phyloP scores from a whole-genome alignment of 2,329 filamentous ascomycete genomes.

The Talaromyces sp. region DNA sequence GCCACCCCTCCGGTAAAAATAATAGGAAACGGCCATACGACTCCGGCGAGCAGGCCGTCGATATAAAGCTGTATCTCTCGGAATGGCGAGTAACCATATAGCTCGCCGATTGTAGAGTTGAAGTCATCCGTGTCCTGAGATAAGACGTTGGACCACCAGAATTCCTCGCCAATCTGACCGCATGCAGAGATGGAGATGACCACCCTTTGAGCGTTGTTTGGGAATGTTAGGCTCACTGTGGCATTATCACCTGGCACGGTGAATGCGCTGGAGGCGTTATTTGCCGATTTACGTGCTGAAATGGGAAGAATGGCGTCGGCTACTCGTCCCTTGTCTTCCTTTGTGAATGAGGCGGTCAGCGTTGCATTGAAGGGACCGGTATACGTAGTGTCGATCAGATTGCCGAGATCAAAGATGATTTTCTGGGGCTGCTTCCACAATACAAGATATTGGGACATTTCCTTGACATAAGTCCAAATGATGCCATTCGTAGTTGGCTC shows the following conservation, averaged over 20 bases:
- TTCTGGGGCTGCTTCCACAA: conserved; percentile 66
- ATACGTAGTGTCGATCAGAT: conserved; percentile 64
- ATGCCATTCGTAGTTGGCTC: conserved; percentile 69
- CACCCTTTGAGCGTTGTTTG: conserved; percentile 61
- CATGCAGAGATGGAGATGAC: conserved; percentile 71
- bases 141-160: conserved; percentile 78
- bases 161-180: conserved; percentile 71
- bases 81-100: conserved; percentile 67
- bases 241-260: conserved; percentile 59
- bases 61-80: conserved; percentile 73
- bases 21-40: conserved; percentile 74
- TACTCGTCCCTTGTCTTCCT: conserved; percentile 29
- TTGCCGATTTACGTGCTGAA: conserved; percentile 23
- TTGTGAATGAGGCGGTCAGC: conserved; percentile 67
- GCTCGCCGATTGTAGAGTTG: conserved; percentile 46
- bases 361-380: conserved; percentile 70
- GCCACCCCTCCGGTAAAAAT: conserved; percentile 78
- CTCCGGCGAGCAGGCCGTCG: conserved; percentile 65
- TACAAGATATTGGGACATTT: conserved; percentile 65
- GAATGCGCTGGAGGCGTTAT: conserved; percentile 59
- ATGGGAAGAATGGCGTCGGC: conserved; percentile 65
- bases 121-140: conserved; percentile 58
- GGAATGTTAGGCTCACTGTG: conserved; percentile 55
- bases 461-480: conserved; percentile 69
- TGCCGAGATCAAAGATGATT: conserved; percentile 74